A percentile compares a stretch with the other conserved stretches of the same genome.
Evolutionary conservation across 2,329 filamentous ascomycete genomes (phyloP).

Genomic region (Xylogone sp.): DNA sequence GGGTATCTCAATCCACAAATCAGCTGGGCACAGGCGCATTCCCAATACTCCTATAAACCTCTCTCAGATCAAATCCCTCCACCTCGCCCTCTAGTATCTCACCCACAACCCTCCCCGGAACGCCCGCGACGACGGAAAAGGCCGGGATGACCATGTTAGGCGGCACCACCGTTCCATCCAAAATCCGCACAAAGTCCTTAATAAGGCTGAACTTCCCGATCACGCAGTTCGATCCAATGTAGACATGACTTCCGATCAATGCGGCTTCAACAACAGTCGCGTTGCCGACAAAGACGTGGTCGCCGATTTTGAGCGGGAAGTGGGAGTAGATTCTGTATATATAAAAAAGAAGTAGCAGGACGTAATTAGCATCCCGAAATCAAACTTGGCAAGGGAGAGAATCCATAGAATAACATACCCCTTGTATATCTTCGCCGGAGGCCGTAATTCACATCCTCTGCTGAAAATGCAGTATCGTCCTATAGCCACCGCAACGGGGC

Average conservation of each 20-base stretch:
- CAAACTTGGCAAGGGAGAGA: slow-evolving; percentile 12
- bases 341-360: too few species aligned
- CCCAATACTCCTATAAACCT: slow-evolving; percentile 61
- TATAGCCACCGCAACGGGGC: slow-evolving; percentile 68
- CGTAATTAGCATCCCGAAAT: neutral
- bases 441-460: slow-evolving; percentile 72
- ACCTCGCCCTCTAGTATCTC: slow-evolving; percentile 72
- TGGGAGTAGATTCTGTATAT: slow-evolving; percentile 54
- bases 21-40: slow-evolving; percentile 32
- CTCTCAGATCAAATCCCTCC: slow-evolving; percentile 60
- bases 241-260: slow-evolving; percentile 77
- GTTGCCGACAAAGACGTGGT: slow-evolving; percentile 87
- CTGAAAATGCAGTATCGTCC: slow-evolving; percentile 90
- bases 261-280: slow-evolving; percentile 77
- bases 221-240: slow-evolving; percentile 73
- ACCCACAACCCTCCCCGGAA: slow-evolving; percentile 74
- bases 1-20: neutral
- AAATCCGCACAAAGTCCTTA: slow-evolving; percentile 86
- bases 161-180: slow-evolving; percentile 81
- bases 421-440: slow-evolving; percentile 78
- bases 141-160: slow-evolving; percentile 89
- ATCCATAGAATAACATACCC: slow-evolving; percentile 41
- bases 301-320: slow-evolving; percentile 87
- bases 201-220: slow-evolving; percentile 86
- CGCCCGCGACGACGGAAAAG: slow-evolving; percentile 85